Evolutionary conservation across 1,139 yeast species (phyloP).

Genomic region (Yamadazyma atlantica): DNA sequence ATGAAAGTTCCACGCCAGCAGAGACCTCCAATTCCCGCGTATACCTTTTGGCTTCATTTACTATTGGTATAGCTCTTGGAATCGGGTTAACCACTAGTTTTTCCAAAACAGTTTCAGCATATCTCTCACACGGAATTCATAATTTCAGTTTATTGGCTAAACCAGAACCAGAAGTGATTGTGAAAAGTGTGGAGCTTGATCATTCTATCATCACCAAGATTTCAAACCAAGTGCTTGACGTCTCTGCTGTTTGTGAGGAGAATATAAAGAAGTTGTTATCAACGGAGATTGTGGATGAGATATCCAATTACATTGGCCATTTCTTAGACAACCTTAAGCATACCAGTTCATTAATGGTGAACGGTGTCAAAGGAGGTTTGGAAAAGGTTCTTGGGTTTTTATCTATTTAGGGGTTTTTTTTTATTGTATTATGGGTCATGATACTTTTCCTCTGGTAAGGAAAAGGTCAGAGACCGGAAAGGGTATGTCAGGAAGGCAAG

Average conservation of each 20-base stretch:
- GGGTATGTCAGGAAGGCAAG: too few relatives aligned
- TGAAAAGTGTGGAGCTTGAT: slow-evolving; percentile 1
- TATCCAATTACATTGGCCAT: slow-evolving; percentile 7
- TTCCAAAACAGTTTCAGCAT: slow-evolving; percentile 4
- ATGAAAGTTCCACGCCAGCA: neutral
- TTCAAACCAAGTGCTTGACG: slow-evolving; percentile 4
- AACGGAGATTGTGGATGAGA: slow-evolving; percentile 3
- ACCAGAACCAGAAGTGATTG: slow-evolving; percentile 1
- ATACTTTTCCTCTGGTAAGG: too few relatives aligned
- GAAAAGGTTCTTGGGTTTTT: slow-evolving; percentile 19
- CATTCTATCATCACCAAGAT: slow-evolving; percentile 1
- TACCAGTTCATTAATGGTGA: slow-evolving; percentile 23
- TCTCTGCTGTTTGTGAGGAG: slow-evolving; percentile 4
- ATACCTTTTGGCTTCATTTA: slow-evolving; percentile 28
- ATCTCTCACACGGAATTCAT: slow-evolving; percentile 3
- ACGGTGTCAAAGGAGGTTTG: slow-evolving; percentile 26
- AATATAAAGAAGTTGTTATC: slow-evolving; percentile 1
- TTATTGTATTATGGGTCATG: too few relatives aligned
- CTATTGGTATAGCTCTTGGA: slow-evolving; percentile 39
- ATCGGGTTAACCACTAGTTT: slow-evolving; percentile 25
- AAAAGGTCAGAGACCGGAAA: too few relatives aligned
- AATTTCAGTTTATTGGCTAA: neutral
- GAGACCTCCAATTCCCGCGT: neutral
- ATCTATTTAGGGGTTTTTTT: neutral
- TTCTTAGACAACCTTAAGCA: slow-evolving; percentile 9